Evolutionary conservation across 345 rosid genomes (phyloP).

Genomic region (Eucalyptus cloeziana): DNA sequence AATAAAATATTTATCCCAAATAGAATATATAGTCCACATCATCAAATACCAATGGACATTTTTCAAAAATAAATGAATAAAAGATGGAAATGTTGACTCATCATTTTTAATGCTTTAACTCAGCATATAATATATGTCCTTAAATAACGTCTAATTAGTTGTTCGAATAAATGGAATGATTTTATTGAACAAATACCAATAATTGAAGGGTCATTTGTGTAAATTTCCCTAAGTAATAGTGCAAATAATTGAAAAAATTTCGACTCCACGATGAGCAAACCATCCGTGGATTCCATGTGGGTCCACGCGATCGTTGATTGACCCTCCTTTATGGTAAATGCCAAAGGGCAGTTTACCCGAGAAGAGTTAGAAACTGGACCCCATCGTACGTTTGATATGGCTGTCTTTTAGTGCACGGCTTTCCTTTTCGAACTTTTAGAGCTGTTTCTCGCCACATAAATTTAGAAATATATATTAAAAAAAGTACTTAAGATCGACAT

Average conservation of each 20-base stretch:
- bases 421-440: neutral
- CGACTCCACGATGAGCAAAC: neutral
- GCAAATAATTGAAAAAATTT: neutral
- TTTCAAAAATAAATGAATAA: neutral
- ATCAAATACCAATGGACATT: neutral
- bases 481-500: neutral
- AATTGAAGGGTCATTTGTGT: neutral
- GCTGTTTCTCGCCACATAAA: neutral
- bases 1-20: neutral
- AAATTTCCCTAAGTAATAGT: neutral
- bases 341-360: neutral
- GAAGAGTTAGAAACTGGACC: neutral
- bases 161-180: neutral
- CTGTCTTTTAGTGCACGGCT: neutral
- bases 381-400: neutral
- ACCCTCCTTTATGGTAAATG: neutral
- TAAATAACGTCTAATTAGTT: neutral
- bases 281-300: neutral
- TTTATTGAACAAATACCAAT: fast-evolving
- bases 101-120: neutral
- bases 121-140: neutral
- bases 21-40: neutral
- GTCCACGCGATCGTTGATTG: neutral
- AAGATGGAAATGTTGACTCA: neutral
- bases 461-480: neutral